Base-by-base conservation (phyloP, 2,329 filamentous ascomycete genomes). In the Aaosphaeria pasadenensis region DNA sequence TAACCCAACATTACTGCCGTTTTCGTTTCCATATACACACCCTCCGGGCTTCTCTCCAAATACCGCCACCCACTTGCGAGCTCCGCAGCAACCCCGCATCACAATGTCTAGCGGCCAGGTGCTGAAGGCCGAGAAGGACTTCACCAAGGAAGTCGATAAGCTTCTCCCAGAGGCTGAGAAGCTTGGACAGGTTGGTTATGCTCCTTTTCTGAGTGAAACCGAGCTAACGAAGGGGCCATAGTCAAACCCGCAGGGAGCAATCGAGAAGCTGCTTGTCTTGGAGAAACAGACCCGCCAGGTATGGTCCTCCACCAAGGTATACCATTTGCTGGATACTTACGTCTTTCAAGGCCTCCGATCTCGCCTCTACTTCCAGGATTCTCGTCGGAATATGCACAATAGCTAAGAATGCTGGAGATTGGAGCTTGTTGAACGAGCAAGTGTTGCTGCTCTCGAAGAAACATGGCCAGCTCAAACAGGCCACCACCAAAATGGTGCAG, bases 281-380 rank as follows among this genome's bases (percentile, higher is more conserved):
- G 94, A 99, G 81, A 99, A 99, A 78, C 91, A 97, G 78, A 89
- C 94, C 59, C 87, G 94, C 77, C 94, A 99, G 83, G 91, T 95
- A 46, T 42, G 36, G 31, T 24, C 24, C 43, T 31, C 46, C 30
- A 48, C 45, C 30, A 43, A 35, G 28, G 4, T 30, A 7, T 4
- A 24, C 3, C 17, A 24, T 24, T 2, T 24, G 17, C 17, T 24
- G 17, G 28, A 47, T 48, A 50, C 61, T 66, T 56, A 64, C 46
- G 13, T 52, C 29, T 29, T n/a, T 11, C 24, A 29, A 95, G 90
- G 89, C 92, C 42, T 96, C 92, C 58, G 94, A 99, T 79, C 86
- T 99, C 55, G 88, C 91, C 41, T 96, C 94, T 24, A 96, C 94
- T 65, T 96, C 91, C 57, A 85, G 91, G 70, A 78, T 96, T 56